Evolutionary conservation across 345 rosid species (phyloP).

Genomic region (Streptanthus diversifolius): DNA sequence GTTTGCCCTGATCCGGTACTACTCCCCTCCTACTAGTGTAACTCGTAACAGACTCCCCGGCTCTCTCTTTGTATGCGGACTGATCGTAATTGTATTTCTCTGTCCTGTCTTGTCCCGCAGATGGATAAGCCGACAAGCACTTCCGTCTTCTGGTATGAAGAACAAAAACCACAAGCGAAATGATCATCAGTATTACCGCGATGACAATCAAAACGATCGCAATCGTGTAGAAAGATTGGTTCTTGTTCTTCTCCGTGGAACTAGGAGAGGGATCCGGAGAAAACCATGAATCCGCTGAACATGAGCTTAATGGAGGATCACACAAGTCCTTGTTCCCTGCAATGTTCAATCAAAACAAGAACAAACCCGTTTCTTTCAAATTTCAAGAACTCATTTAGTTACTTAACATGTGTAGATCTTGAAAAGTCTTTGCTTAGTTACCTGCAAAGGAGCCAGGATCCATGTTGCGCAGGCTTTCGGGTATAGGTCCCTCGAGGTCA

Average conservation of each 20-base stretch:
- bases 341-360: conserved; percentile 4
- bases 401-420: background rate
- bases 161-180: conserved; percentile 23
- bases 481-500: conserved; percentile 68
- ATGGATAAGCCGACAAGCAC: conserved; percentile 23
- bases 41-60: conserved; percentile 10
- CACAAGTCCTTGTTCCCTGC: conserved; percentile 64
- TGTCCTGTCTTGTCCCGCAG: conserved; percentile 21
- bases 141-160: conserved; percentile 18
- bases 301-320: conserved; percentile 49
- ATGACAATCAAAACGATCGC: conserved; percentile 30
- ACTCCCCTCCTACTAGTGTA: conserved; percentile 12
- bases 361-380: background rate
- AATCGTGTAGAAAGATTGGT: conserved; percentile 2
- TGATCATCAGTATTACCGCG: conserved; percentile 24
- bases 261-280: background rate
- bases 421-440: conserved; percentile 12
- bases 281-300: conserved; percentile 13
- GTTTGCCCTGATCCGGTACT: conserved; percentile 37
- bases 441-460: conserved; percentile 55
- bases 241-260: background rate
- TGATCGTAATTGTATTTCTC: conserved; percentile 19
- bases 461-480: conserved; percentile 44
- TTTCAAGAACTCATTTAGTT: conserved; percentile 9
- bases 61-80: conserved; percentile 2